Conservation (phyloP, 139 green algal genomes). For the Volvox reticuliferus region DNA sequence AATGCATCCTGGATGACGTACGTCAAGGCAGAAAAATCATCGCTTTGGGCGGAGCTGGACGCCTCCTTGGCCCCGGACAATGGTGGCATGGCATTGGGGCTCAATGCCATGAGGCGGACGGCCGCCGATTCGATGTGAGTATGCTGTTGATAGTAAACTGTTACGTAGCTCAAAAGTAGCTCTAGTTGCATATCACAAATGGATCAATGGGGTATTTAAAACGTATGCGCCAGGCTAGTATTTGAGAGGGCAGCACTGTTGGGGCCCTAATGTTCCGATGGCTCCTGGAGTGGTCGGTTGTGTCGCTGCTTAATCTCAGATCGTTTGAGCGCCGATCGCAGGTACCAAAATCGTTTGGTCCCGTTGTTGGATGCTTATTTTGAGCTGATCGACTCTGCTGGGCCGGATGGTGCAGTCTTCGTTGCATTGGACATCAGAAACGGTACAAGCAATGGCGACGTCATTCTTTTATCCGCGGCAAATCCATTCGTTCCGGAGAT, state of each 20-base stretch:
- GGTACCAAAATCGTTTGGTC: slow-evolving; percentile 37
- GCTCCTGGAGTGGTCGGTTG: no score
- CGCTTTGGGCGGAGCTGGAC: slow-evolving; percentile 45
- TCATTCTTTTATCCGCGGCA: neutral
- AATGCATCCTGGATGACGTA: slow-evolving; percentile 14
- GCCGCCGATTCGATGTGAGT: slow-evolving; percentile 2
- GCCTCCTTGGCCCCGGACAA: neutral
- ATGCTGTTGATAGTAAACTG: no score
- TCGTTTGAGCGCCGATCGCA: neutral
- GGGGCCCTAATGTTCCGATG: no score
- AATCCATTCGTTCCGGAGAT: neutral
- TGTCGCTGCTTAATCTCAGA: no score
- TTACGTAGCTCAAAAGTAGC: no score
- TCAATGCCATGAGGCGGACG: neutral
- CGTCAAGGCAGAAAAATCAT: neutral
- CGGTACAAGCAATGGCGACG: neutral
- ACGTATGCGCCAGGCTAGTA: no score
- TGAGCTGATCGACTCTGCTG: neutral
- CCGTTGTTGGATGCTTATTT: slow-evolving; percentile 50
- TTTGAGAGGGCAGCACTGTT: no score
- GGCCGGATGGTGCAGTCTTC: neutral
- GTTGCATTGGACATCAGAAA: neutral
- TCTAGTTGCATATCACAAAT: no score
- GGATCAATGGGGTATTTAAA: no score
- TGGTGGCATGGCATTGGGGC: slow-evolving; percentile 15